Percentiles rank a stretch among this genome's conserved stretches.
Evolutionary conservation across 768 basidiomycete genomes (phyloP).

Genomic region (Rhodotorula kratochvilovae): DNA sequence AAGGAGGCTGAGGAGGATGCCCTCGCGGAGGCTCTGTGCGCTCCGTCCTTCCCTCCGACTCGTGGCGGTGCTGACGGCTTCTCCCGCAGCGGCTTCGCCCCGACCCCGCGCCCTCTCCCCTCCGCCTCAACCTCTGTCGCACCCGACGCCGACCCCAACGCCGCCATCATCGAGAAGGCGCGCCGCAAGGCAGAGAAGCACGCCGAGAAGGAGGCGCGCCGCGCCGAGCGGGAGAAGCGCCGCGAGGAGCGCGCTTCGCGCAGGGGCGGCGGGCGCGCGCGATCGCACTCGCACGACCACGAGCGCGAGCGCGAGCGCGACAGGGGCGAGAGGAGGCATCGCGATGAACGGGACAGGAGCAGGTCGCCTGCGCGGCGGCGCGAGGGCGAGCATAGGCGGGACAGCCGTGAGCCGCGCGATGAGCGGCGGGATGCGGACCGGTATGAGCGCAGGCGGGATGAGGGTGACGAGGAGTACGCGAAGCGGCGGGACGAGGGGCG

Average conservation of each 20-base stretch:
- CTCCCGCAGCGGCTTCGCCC: conserved; percentile 61
- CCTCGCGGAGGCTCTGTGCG: conserved; percentile 69
- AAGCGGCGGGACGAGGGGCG: neutral
- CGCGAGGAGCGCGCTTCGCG: conserved; percentile 47
- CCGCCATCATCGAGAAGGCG: conserved; percentile 44
- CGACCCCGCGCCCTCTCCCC: conserved; percentile 45
- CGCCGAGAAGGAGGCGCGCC: conserved; percentile 9
- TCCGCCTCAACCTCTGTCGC: conserved; percentile 12
- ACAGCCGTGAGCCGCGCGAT: neutral
- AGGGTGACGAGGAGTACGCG: neutral
- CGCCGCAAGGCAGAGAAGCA: conserved; percentile 42
- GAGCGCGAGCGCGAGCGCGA: neutral
- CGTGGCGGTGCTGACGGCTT: neutral
- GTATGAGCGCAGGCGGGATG: neutral
- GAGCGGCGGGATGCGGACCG: neutral
- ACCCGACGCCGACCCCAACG: conserved; percentile 22
- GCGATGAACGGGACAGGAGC: neutral
- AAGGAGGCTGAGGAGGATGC: conserved; percentile 90
- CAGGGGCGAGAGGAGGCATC: neutral
- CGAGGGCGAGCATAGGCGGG: neutral
- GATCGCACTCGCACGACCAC: neutral
- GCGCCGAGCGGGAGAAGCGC: conserved; percentile 2
- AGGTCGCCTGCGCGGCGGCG: neutral
- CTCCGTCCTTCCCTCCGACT: too few species aligned
- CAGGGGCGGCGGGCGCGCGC: neutral